Evolutionary conservation across 1,284 basidiomycete genomes (phyloP), one percentile per base, ranked within the genome.

Genomic region (Fomitiporia mediterranea): DNA sequence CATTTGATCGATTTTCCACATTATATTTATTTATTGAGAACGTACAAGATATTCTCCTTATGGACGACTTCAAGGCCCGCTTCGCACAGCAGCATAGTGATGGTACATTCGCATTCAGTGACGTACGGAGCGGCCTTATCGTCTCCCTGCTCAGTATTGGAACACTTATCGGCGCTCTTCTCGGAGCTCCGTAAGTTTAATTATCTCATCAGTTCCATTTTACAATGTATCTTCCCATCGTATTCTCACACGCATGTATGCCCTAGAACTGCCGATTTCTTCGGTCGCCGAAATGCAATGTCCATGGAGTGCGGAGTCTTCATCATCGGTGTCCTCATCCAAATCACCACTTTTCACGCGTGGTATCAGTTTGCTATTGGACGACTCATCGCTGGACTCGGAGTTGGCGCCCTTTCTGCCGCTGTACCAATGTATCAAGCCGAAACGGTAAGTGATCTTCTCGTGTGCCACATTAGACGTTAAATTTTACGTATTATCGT

Each of bases 1-100:
- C 52, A 50, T 51, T 43, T 21, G 39, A 49, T 57, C 58, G 65
- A 61, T 86, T 86, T 63, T 86, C 87, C 67, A 88, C 87, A 1
- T 88, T 89, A 40, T 87, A 90, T 68, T 90, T 91, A 60, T 82
- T n/a, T n/a, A n/a, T n/a, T n/a, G n/a, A n/a, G n/a, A n/a, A n/a
- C n/a, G n/a, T n/a, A n/a, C n/a, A n/a, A 32, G 86, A 89, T 66
- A 84, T 91, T 59, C 72, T 89, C 17, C 72, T 88, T 65, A 90
- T 92, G 86, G 63, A 75, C 2, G 86, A 91, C 69, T 91, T 90
- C 68, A 70, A 78, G 34, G 68, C 75, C 3, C 81, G 86, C 13
- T 90, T 91, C 61, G 84, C 74, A 8, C 67, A 70, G 30, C 83
- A 80, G 62, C 60, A 65, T 0, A 71, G 69, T 17, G 72, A 72